phyloP scores from a whole-genome alignment of 306 rosid species.

The Vigna radiata region DNA sequence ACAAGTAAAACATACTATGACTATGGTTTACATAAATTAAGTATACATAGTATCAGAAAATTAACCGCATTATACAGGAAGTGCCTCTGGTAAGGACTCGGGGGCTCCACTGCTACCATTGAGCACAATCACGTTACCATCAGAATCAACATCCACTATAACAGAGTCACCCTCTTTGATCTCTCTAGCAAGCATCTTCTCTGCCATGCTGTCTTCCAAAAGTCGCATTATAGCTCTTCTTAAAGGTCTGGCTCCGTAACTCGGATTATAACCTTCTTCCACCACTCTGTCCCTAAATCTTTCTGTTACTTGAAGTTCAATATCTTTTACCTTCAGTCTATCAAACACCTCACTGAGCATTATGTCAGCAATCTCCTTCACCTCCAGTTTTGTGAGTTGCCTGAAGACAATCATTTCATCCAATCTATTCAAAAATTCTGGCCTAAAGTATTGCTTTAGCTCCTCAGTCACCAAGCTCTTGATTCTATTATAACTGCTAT shows the following conservation, averaged over 20 bases:
- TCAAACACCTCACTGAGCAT: conserved; percentile 93
- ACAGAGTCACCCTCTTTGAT: conserved; percentile 96
- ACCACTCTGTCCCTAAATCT: conserved; percentile 92
- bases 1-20: conserved; percentile 51
- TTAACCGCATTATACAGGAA: conserved; percentile 58
- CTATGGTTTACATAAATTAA: conserved; percentile 43
- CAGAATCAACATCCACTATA: conserved; percentile 90
- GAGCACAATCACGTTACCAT: conserved; percentile 89
- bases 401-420: conserved; percentile 98
- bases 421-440: conserved; percentile 91
- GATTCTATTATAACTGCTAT: conserved; percentile 86
- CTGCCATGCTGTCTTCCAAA: conserved; percentile 99
- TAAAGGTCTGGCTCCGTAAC: conserved; percentile 96
- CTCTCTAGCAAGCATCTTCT: conserved; percentile 97
- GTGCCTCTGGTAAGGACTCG: conserved; percentile 68
- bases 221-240: conserved; percentile 99
- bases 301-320: conserved; percentile 95
- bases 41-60: conserved; percentile 44
- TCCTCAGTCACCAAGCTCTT: conserved; percentile 98
- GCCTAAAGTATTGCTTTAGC: conserved; percentile 90
- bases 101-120: conserved; percentile 84
- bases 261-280: conserved; percentile 95
- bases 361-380: conserved; percentile 93
- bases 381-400: conserved; percentile 94
- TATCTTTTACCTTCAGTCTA: conserved; percentile 75